A percentile compares a stretch with the other conserved stretches of the same genome.
These are phyloP conservation scores for Daldinia childiae DNA, from an alignment of 495 filamentous ascomycete genomes.

Conservation along the genomic window DNA sequence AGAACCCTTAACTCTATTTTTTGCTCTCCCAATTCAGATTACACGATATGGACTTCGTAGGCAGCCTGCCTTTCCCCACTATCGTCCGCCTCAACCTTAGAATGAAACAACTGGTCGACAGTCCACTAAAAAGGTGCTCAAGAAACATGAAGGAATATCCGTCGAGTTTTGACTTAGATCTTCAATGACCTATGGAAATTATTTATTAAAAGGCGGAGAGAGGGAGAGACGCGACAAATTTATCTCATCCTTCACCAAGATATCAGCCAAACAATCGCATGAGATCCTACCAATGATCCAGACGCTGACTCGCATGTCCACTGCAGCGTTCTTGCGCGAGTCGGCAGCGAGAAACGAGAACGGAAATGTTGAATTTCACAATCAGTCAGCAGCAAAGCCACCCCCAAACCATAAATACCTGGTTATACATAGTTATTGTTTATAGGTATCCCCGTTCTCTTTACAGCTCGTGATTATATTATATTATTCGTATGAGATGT, in stretches of 20 bases:
- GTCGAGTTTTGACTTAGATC: background rate
- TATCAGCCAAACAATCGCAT: background rate
- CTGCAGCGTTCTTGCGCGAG: conserved; percentile 31
- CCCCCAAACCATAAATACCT: conserved; percentile 5
- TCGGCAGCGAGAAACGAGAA: conserved; percentile 18
- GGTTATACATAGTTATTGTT: background rate
- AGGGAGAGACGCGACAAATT: background rate
- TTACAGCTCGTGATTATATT: conserved; percentile 20
- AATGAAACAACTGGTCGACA: background rate
- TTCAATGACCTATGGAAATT: background rate
- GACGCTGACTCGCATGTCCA: conserved; percentile 36
- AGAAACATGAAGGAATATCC: background rate
- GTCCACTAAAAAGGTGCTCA: background rate
- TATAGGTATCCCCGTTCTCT: background rate
- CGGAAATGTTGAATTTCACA: conserved; percentile 7
- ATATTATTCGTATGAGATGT: background rate
- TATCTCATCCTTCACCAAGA: background rate
- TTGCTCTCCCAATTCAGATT: conserved; percentile 15
- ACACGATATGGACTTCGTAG: conserved; percentile 4
- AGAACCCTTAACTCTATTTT: background rate
- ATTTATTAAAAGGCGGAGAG: background rate
- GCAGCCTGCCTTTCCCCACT: conserved; percentile 35
- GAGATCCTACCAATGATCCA: background rate
- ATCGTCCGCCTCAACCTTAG: conserved; percentile 40
- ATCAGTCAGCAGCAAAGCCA: conserved; percentile 28